Conservation (phyloP, 306 rosid species). For the Medicago ruthenica region DNA sequence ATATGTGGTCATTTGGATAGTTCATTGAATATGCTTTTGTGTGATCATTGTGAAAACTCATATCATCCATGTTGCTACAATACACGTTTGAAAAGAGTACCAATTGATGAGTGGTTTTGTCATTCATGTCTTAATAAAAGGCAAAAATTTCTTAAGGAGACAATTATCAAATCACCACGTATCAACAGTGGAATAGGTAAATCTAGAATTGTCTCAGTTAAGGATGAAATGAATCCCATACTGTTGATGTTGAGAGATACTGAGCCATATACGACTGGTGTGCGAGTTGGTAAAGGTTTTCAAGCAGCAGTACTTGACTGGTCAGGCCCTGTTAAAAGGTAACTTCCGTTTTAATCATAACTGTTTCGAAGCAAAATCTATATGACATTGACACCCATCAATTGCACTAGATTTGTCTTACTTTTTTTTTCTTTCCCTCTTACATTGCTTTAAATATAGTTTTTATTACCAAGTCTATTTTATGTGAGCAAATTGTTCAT, state of each 20-base stretch:
- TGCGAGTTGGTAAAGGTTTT: constrained; percentile 93
- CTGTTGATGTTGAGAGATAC: constrained; percentile 65
- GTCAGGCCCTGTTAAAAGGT: constrained; percentile 74
- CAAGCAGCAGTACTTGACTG: constrained; percentile 87
- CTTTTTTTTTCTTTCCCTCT: background rate
- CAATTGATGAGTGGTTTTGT: constrained; percentile 91
- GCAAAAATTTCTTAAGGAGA: constrained; percentile 61
- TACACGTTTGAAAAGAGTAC: constrained; percentile 62
- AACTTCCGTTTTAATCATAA: constrained; percentile 46
- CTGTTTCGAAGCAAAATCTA: constrained; percentile 22
- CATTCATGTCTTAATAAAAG: constrained; percentile 71
- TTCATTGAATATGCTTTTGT: constrained; percentile 70
- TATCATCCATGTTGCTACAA: constrained; percentile 78
- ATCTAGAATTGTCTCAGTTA: constrained; percentile 51
- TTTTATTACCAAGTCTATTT: constrained; percentile 13
- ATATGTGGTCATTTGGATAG: constrained; percentile 64
- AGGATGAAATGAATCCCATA: constrained; percentile 61
- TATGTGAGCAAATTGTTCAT: constrained; percentile 20
- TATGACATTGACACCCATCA: background rate
- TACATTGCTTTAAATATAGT: constrained; percentile 7
- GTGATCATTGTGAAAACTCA: constrained; percentile 92
- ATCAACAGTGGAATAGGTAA: constrained; percentile 53
- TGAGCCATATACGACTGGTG: constrained; percentile 59
- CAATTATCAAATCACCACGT: constrained; percentile 47
- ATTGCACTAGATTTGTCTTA: constrained; percentile 7